Base-by-base conservation (phyloP, 2,329 filamentous ascomycete species). In the Grosmannia huntii region DNA sequence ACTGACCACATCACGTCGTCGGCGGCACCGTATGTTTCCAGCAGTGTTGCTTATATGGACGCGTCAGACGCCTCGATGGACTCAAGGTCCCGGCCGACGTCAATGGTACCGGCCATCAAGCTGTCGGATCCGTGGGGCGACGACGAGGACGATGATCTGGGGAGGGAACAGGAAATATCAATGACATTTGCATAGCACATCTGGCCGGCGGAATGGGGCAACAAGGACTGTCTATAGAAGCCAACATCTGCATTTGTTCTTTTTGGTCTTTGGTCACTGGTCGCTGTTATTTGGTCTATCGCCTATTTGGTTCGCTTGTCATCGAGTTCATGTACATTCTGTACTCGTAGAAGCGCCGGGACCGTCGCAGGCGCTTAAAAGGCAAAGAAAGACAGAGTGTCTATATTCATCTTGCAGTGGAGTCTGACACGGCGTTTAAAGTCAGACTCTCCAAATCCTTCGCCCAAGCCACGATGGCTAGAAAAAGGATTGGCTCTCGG, bases 121-220 rank as follows among this genome's bases (percentile, higher is more conserved):
- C 65, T 80, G 33, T 65, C 74, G 61, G 73, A 92, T 78, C 80
- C 87, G 1, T 92, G 89, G 89, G 84, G 80, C 3, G 86, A 81
- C 56, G 64, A 82, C 59, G 76, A 82, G 10, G 76, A 83, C 10
- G 76, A 82, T 10, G 76, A 83, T 11, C 87, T 87, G 72, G 84
- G 83, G 21, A 79, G 81, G 66, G 86, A 90, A 69, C 82, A 83
- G 68, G 86, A 90, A 70, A 87, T 92, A 62, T 79, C 81, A 36
- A 87, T 92, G 86, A 90, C 86, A 62, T 92, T 92, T 81, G 88
- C 86, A 70, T 89, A 65, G 59, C 10, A 11, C 33, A 16, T 28
- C 19, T 10, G 7, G 41, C 19, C 5, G 31, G 36, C 7, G 14
- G 49, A 19, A 19, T n/a, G 49, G 41, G 19, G 31, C 9, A 33